phyloP scores from a whole-genome alignment of 768 basidiomycete genomes.

The Guyanaporus albipodus region DNA sequence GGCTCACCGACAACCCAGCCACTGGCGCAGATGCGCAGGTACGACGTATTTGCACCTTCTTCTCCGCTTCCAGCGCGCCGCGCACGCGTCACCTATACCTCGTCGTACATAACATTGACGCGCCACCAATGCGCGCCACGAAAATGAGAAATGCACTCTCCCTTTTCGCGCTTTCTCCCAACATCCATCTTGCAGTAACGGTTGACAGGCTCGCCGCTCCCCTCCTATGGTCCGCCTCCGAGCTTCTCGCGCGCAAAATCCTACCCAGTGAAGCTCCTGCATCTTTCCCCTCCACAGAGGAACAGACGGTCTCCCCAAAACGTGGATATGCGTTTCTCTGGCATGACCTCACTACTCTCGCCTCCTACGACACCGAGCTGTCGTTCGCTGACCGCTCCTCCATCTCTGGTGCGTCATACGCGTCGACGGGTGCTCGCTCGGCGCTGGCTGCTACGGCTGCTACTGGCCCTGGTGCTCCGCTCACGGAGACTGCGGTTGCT shows the following conservation, averaged over 20 bases:
- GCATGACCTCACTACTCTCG: conserved; percentile 88
- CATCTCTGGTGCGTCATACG: conserved; percentile 47
- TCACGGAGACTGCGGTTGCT: conserved; percentile 74
- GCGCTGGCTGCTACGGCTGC: conserved; percentile 26
- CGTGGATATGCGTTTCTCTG: conserved; percentile 75
- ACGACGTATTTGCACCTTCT: conserved; percentile 62
- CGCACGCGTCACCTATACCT: conserved; percentile 57
- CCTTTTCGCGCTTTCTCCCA: conserved; percentile 65
- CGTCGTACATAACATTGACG: conserved; percentile 87
- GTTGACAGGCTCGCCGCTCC: conserved; percentile 85
- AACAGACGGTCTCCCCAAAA: conserved; percentile 12
- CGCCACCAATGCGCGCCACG: conserved; percentile 58
- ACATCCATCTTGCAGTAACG: conserved; percentile 80
- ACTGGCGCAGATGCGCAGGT: conserved; percentile 55
- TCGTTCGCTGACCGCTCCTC: conserved; percentile 62
- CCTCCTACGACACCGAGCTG: conserved; percentile 76
- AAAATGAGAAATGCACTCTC: conserved; percentile 66
- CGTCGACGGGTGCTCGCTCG: conserved; percentile 27
- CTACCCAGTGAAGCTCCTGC: neutral
- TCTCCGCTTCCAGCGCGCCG: conserved; percentile 37
- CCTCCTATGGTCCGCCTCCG: conserved; percentile 76
- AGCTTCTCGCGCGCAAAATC: conserved; percentile 51
- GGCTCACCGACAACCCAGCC: conserved; percentile 8
- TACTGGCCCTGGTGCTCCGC: conserved; percentile 33
- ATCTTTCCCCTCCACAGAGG: neutral